Evolutionary conservation across 768 basidiomycete genomes (phyloP), one percentile per base, ranked within the genome.

Genomic region (Auricularia heimuer): DNA sequence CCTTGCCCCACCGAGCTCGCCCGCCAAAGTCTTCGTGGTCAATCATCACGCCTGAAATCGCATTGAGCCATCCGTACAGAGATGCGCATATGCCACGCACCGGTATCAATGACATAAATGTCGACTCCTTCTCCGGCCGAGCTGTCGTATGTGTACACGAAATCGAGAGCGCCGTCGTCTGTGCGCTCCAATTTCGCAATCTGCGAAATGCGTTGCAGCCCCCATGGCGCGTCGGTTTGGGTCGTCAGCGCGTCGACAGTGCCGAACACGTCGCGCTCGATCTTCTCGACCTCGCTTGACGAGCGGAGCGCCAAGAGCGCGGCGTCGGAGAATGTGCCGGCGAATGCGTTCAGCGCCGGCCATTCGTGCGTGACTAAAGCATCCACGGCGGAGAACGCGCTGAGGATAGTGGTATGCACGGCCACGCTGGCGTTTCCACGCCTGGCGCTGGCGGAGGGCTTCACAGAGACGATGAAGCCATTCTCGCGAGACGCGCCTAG

Each of bases 201-300:
- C 45, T 69, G 68, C 63, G 66, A 67, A 62, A 72, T 62, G 18
- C 71, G 65, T 39, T 64, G 56, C 34, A 72, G 63, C 8, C 70
- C 70, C 71, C 71, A 72, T 1, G 70, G 70, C 1, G 71, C 71
- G 54, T 72, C 63, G 21, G 63, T 63, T 69, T 69, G 66, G 21
- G 65, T 67, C 8, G 65, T 65, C 35, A 64, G 63, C 12, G 63
- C 63, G 10, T 63, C 65, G 34, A 69, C 70, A 62, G 71, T 63
- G 68, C 71, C 72, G 61, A 74, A 62, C 29, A 72, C 74, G 61
- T 76, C 75, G 58, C 75, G 73, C n/a, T 69, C 61, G 56, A 76
- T 69, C 24, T 63, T 67, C 37, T 70, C 71, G 18, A 76, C 73
- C 35, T 73, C 73, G 6, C 64, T 66, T 37, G 67, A 72, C 1